phyloP scores from a whole-genome alignment of 116 monocot species.

The Zostera marina region DNA sequence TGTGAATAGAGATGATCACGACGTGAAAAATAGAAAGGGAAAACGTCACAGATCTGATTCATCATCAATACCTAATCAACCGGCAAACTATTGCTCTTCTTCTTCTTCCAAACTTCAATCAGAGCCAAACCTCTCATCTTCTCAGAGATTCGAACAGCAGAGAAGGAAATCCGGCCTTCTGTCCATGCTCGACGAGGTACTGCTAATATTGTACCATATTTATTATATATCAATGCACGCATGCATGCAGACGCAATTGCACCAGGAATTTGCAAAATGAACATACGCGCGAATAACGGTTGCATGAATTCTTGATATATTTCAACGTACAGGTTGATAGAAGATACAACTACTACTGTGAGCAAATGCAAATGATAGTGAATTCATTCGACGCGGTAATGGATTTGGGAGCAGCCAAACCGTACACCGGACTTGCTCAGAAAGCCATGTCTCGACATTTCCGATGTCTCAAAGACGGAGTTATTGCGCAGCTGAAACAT shows the following conservation, averaged over 20 bases:
- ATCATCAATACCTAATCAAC: constrained; percentile 22
- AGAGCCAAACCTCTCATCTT: constrained; percentile 39
- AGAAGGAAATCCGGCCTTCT: constrained; percentile 82
- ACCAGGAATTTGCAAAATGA: too few relatives aligned
- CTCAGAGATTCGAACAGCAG: constrained; percentile 86
- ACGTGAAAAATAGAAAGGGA: constrained; percentile 19
- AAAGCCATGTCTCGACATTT: constrained; percentile 93
- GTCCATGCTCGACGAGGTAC: constrained; percentile 94
- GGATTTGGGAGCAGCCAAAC: constrained; percentile 65
- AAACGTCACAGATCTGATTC: constrained; percentile 4
- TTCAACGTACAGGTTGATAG: constrained; percentile 58
- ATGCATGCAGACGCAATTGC: neutral
- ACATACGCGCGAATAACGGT: too few relatives aligned
- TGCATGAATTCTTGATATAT: too few relatives aligned
- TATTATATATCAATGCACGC: neutral
- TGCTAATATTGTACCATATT: constrained; percentile 11
- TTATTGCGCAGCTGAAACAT: constrained; percentile 50
- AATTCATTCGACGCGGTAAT: constrained; percentile 75
- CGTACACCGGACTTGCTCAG: constrained; percentile 72
- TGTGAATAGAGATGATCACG: constrained; percentile 31
- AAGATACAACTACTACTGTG: constrained; percentile 83
- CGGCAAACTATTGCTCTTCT: constrained; percentile 16
- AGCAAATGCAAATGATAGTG: constrained; percentile 89
- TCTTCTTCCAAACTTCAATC: constrained; percentile 35
- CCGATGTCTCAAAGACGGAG: constrained; percentile 80